Evolutionary conservation across 116 monocot species (phyloP), one percentile per base, ranked within the genome.

Genomic region (Trichopus zeylanicus): DNA sequence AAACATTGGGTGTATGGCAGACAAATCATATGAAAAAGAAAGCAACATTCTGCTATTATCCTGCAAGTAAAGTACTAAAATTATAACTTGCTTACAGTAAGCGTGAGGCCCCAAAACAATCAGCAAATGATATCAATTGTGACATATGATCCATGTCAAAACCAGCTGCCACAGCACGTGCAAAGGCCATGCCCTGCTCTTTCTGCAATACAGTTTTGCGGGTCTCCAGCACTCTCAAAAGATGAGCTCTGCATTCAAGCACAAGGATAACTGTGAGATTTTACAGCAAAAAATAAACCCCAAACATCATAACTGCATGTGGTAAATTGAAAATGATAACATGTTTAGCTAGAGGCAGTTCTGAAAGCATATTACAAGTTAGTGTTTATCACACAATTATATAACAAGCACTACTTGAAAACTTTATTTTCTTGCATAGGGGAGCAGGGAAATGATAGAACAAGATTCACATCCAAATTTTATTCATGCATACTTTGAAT

Each of bases 131-230:
- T 20, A 78, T 35, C 46, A 78, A 63, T 30, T 78, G 67, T 8
- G 61, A 67, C 29, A 78, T 42, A 25, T 67, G 29, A 23, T 20
- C 49, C 25, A 51, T 56, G 18, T 72, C 67, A 34, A 67, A 78
- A 16, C 78, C 78, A 49, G 62, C 63, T 39, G 67, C 67, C 29
- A 47, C 48, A 30, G 78, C 78, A 22, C 78, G 61, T 7, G 78
- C 78, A 51, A 67, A 78, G 21, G 78, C 71, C 78, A 78, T 78
- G 39, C 72, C 78, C 59, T 78, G 78, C 31, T 78, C 78, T 53
- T 72, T 78, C 58, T 52, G 52, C 29, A 78, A 63, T 11, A 78
- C 51, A 8, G 47, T 47, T 61, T 72, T 72, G n/a, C 78, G 71
- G 58, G 60, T 67, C 37, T 67, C 78, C 19, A 72, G 31, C 35